Base-by-base conservation (phyloP, 2,329 filamentous ascomycete genomes). In the Grosmannia huntii region DNA sequence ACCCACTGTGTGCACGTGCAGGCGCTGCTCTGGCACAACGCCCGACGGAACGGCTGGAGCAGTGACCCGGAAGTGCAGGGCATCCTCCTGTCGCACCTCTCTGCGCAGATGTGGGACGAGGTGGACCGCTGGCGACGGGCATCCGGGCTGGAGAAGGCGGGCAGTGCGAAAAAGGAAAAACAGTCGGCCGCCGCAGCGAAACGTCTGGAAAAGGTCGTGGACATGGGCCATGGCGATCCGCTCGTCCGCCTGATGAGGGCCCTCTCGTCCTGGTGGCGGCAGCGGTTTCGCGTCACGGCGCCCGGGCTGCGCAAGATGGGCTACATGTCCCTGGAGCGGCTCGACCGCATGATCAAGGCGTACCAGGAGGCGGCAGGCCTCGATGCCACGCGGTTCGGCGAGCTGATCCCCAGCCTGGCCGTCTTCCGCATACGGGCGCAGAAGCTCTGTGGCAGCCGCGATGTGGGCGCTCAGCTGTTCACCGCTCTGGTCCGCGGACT, bases 1-100 rank as follows among this genome's bases (percentile, higher is more conserved):
- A 90, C 90, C 0, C 94, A 99, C 70, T 88, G 89, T 64, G 78
- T 96, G 64, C 94, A 99, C 70, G 90, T 97, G 2, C 85, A 95
- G 68, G 82, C 84, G 56, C 75, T 99, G 19, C 79, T 99, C 60
- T 96, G 87, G 78, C 91, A 97, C 68, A 97, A 97, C 67, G 82
- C 89, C 0, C 72, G 94, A 16, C 83, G 89, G 49, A 96, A 97
- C 68, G 77, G 82, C 0, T 97, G 92, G 86, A 73, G 90, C 23
- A 89, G 89, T 64, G 88, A 97, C 65, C 70, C 78, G 4, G 81
- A 87, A 61, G 77, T 95, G 0, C 89, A 94, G 61, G 82, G 84
- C 12, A 86, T 84, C 19, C 76, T 96, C 67, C 76, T 94, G 4
- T 82, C 84, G n/a, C 85, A 89, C 59, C 66, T 96, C 7, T 79